Base-by-base conservation (phyloP, 495 filamentous ascomycete genomes). In the Cercophora scortea region DNA sequence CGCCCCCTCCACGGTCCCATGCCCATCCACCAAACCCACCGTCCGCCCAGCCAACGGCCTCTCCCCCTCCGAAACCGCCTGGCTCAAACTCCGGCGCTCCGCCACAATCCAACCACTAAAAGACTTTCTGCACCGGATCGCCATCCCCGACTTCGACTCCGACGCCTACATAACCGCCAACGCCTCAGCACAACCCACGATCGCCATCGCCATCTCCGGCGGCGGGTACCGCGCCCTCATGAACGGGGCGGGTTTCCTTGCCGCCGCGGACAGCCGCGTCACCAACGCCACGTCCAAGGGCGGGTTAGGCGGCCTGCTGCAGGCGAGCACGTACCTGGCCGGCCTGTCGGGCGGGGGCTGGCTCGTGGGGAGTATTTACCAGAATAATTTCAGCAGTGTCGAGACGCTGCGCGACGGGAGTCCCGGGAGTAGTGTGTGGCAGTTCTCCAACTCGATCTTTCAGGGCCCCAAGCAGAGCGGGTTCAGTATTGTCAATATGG, bases 361-460 rank as follows among this genome's bases (percentile, higher is more conserved):
- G 92, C 70, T 96, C 10, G 80, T 96, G 10, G 87, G 88, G 7
- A 90, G 86, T 32, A 78, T 97, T 15, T 93, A 82, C 60, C 74
- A 85, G 53, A 97, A 96, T 72, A 97, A 96, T 69, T 97, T 91
- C 71, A 86, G 85, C 34, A 84, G 81, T 13, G 77, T 96, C 41
- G 63, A 79, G 33, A 64, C 64, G 39, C 78, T 94, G 52, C 79
- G 83, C 33, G 65, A 80, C 34, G 78, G 77, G 16, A 71, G 74
- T 57, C 59, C 74, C 1, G 79, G 77, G 11, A 71, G 70, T 13
- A 66, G 82, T 6, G 52, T 81, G 7, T 97, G 91, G 91, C 71
- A 90, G 54, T 87, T 96, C 55, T 78, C 75, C 3, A 84, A 87
- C 59, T 85, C 80, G 44, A 90, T 97, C 60, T 73, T 96, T 53